Evolutionary conservation across 192 early-diverging fungal species (phyloP).

Genomic region (Powellomyces hirtus): DNA sequence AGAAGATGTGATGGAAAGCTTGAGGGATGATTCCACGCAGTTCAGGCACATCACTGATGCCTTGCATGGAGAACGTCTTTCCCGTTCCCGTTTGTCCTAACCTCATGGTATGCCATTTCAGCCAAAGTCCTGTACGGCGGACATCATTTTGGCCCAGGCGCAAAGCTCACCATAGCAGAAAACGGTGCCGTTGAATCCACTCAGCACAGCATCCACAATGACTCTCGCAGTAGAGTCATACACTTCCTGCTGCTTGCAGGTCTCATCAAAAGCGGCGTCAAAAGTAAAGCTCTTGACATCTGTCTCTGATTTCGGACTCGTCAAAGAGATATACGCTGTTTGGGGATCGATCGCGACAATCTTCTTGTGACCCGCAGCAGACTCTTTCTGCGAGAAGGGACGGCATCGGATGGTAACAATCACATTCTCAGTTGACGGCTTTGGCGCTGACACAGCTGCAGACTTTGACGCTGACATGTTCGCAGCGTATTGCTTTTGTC

Average conservation of each 20-base stretch:
- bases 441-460: slow-evolving; percentile 14
- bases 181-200: slow-evolving; percentile 65
- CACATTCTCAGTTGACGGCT: slow-evolving; percentile 35
- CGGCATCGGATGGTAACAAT: slow-evolving; percentile 62
- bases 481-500: no score
- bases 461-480: background rate
- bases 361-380: slow-evolving; percentile 52
- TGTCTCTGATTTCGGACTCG: slow-evolving; percentile 34
- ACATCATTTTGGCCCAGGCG: background rate
- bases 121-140: background rate
- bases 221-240: slow-evolving; percentile 56
- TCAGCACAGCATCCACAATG: slow-evolving; percentile 59
- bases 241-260: slow-evolving; percentile 51
- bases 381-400: slow-evolving; percentile 62
- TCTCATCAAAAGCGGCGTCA: slow-evolving; percentile 58
- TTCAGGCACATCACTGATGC: slow-evolving; percentile 64
- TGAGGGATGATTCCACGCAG: slow-evolving; percentile 67
- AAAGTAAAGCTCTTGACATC: slow-evolving; percentile 61
- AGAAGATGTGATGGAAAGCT: slow-evolving; percentile 65
- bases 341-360: slow-evolving; percentile 52
- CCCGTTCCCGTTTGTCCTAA: slow-evolving; percentile 53
- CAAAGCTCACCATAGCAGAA: slow-evolving; percentile 52
- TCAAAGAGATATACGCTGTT: slow-evolving; percentile 46
- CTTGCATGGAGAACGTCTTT: slow-evolving; percentile 80
- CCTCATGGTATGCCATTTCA: background rate